phyloP scores from a whole-genome alignment of 2,329 filamentous ascomycete species.

The Xylariaceae sp. region DNA sequence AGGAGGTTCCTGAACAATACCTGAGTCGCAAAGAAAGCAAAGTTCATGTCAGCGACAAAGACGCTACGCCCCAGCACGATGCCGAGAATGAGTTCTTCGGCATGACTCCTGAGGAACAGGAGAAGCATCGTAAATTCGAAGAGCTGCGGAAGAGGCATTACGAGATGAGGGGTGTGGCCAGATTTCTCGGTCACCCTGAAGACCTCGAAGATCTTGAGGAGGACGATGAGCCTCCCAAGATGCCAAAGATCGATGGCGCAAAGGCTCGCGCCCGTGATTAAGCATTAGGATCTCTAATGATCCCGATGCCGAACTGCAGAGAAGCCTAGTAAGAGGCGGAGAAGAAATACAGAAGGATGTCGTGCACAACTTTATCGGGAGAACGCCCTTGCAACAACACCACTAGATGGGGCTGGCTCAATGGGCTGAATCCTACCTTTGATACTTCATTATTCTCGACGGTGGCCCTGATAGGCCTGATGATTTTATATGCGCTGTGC shows the following conservation, averaged over 20 bases:
- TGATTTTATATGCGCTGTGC: not conserved
- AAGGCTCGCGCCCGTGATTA: constrained; percentile 28
- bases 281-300: not conserved
- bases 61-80: constrained; percentile 52
- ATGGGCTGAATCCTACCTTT: constrained; percentile 7
- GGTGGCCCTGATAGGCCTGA: constrained; percentile 1
- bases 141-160: constrained; percentile 92
- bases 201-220: constrained; percentile 57
- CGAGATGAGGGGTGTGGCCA: constrained; percentile 94
- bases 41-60: constrained; percentile 70
- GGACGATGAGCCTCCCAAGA: constrained; percentile 38
- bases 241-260: constrained; percentile 28
- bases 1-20: constrained; percentile 52
- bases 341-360: not conserved
- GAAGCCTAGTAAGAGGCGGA: not conserved
- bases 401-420: constrained; percentile 21
- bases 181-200: constrained; percentile 73
- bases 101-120: constrained; percentile 65
- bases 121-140: constrained; percentile 92
- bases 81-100: constrained; percentile 51
- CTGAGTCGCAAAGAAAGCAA: constrained; percentile 46
- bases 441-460: not conserved
- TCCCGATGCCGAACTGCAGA: not conserved
- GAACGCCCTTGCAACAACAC: constrained; percentile 4
- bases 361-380: not conserved